phyloP scores from a whole-genome alignment of 2,329 filamentous ascomycete species.

The Sclerotinia subarctica region DNA sequence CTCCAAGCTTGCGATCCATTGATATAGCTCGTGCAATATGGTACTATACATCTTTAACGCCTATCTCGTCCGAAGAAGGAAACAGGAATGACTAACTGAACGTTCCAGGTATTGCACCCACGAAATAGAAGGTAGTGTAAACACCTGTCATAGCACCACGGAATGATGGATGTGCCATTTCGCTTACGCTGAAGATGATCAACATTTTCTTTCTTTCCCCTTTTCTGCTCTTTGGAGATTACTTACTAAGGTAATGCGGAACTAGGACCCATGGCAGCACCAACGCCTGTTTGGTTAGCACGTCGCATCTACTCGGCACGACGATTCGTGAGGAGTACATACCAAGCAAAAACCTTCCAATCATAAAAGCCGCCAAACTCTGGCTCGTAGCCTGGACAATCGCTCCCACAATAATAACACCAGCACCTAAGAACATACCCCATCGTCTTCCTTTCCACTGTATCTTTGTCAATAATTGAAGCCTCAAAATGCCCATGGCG shows the following conservation, averaged over 20 bases:
- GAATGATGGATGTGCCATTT: slow-evolving; percentile 45
- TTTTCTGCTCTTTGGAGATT: slow-evolving; percentile 31
- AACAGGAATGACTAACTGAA: not conserved
- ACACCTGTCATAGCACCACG: slow-evolving; percentile 42
- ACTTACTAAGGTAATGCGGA: slow-evolving; percentile 17
- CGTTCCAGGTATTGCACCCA: slow-evolving; percentile 29
- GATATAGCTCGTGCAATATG: slow-evolving; percentile 18
- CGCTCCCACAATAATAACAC: slow-evolving; percentile 25
- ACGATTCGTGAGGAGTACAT: slow-evolving; percentile 46
- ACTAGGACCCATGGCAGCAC: slow-evolving; percentile 20
- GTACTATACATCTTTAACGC: not conserved
- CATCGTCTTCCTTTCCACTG: slow-evolving; percentile 22
- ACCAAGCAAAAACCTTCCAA: slow-evolving; percentile 55
- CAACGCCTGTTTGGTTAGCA: slow-evolving; percentile 36
- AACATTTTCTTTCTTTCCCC: not conserved
- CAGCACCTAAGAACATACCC: slow-evolving; percentile 28
- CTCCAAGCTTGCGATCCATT: slow-evolving; percentile 32
- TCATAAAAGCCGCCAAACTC: slow-evolving; percentile 43
- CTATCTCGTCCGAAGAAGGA: fast-evolving
- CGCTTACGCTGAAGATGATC: slow-evolving; percentile 42
- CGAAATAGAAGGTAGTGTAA: slow-evolving; percentile 32
- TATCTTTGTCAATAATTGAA: no score
- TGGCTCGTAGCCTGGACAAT: slow-evolving; percentile 31
- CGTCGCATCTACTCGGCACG: no score
- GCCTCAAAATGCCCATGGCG: fast-evolving